Base-by-base conservation (phyloP, 441 rosid species). In the Populus hybrid region DNA sequence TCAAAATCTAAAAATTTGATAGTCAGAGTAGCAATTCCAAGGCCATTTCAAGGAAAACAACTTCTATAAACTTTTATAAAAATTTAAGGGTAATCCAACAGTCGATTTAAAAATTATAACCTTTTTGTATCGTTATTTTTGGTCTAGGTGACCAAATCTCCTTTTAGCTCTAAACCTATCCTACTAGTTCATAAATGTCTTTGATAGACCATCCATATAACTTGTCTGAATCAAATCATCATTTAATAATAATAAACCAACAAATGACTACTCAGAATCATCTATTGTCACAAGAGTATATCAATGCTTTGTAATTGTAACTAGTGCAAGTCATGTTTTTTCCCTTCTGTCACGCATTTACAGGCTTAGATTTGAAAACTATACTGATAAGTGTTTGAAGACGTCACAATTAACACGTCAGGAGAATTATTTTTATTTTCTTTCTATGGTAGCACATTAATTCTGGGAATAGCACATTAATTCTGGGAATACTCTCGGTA, bases 101-200 rank as follows among this genome's bases (percentile, higher is more conserved):
- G 0, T 34, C 36, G 0, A 6, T 1, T 34, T 0, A 34, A 34
- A 34, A 34, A 0, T 34, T 34, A 6, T 34, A 1, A 0, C 0
- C 0, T 0, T 34, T 34, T 34, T 34, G 0, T 1, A 6, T 0
- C 1, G 8, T 34, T 34, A 34, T 6, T 34, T 1, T 1, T 34
- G 0, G 7, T 34, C 1, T 34, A 34, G 36, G 0, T 2, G 36
- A 34, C 8, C 1, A 34, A 6, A 34, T 1, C 36, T 34, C 1
- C 8, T 32, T 6, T 32, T 32, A 32, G 1, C 34, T 1, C 34
- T 30, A 30, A 0, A 30, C 34, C 0, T 30, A 5, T 30, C 6
- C 1, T 3, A 32, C 34, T 32, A 1, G 0, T 32, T 32, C 36
- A 34, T 34, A 34, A 34, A 34, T 34, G 0, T 1, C 0, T 34